Evolutionary conservation across 73 alveolate species (phyloP), one percentile per base, ranked within the genome.

Genomic region (Halteria grandinella): DNA sequence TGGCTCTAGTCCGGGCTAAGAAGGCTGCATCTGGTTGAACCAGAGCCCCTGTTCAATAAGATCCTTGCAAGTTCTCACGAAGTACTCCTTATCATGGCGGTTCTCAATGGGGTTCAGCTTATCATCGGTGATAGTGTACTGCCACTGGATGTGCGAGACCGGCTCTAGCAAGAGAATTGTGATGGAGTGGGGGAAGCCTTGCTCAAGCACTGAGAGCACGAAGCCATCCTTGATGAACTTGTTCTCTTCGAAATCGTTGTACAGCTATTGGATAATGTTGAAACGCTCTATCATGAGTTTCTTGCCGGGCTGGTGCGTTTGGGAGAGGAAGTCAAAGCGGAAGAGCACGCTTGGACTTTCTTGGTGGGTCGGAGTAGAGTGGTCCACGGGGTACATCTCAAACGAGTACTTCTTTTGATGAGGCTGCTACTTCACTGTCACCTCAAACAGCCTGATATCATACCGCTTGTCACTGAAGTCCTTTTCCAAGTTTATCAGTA

Each of bases 201-300:
- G 28, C 34, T 60, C 77, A 10, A 60, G 20, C 5, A 60, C 24
- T 33, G 48, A 55, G 8, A 60, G 39, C n/a, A 60, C 77, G 60
- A 60, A 40, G 7, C 59, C 77, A 60, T 60, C 77, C 27, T 59
- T 60, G 5, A 60, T 36, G 24, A 37, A 60, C 29, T 60, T 60
- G 23, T 33, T 39, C 48, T 60, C 77, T n/a, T 60, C 77, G 24
- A 40, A 60, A 39, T 60, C 77, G 5, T 37, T 12, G 25, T 60
- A 59, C 77, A 60, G 37, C 43, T 60, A 28, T 49, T 60, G 34
- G 5, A 60, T 60, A 17, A 60, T 60, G 34, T 60, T 60, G 77
- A 60, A 60, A 21, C 77, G 37, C 28, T 60, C 77, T 3, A 60
- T 60, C 43, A 60, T 6, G 4, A 60, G 4, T 37, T 40, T 60